Base-by-base conservation (phyloP, 2,329 filamentous ascomycete species). In the Pseudogymnoascus sp. region DNA sequence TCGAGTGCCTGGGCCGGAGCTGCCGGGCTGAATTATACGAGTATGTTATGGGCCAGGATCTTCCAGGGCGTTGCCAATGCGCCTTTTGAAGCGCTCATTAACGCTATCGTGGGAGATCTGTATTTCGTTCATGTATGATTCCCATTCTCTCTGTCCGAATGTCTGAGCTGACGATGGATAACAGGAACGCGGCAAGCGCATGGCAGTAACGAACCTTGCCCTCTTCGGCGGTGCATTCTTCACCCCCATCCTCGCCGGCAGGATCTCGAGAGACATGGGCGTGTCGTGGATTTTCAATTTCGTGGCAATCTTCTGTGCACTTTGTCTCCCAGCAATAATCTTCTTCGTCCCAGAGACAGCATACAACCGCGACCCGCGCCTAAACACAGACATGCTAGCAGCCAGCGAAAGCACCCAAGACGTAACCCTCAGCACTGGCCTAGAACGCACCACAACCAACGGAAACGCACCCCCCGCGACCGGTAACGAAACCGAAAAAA, bases 201-300 rank as follows among this genome's bases (percentile, higher is more conserved):
- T 97, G 93, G 93, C 93, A 0, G 80, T 96, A 62, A 82, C 81
- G 2, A 90, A 89, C 70, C 79, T 89, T 31, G 81, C 84, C n/a
- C 77, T 90, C 2, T 90, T 89, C 67, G 87, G 87, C 2, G 86
- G 86, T 14, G 84, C 86, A 1, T 90, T 90, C 72, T 81, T 89
- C 68, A 96, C 93, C 0, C 93, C 93, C 0, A 91, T 97, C n/a
- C 77, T 96, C 24, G 92, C 93, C 1, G 93, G 93, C 37, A 92
- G 91, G 75, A 93, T 96, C 70, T 91, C 91, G 2, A 77, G 84
- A 59, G 79, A 80, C 0, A 80, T 96, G 60, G 86, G 86, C n/a
- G 96, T 91, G 88, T 78, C 84, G 72, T 96, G 91, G 92, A 88
- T 87, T 0, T 97, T 97, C 72, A 91, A 93, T 74, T 83, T 97